Conservation (phyloP, 202 grass and related monocot species). For the Schoenoplectus tabernaemontani region DNA sequence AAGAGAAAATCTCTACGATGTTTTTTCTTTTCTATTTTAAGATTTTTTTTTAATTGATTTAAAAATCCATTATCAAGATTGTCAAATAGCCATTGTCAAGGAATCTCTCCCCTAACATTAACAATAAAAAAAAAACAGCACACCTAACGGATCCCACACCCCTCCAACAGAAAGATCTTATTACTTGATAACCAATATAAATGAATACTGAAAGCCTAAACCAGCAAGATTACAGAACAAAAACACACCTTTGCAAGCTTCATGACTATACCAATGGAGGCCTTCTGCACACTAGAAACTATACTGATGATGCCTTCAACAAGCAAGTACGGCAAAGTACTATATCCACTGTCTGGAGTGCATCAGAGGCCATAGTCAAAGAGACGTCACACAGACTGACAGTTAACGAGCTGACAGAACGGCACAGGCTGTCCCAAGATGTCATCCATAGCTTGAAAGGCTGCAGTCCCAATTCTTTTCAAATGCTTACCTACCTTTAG, state of each 20-base stretch:
- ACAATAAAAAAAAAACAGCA: neutral
- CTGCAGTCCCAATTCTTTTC: constrained; percentile 72
- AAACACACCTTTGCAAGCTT: constrained; percentile 77
- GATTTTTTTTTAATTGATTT: no score
- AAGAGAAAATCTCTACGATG: no score
- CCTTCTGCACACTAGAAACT: constrained; percentile 88
- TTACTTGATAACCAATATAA: neutral
- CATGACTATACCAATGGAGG: constrained; percentile 86
- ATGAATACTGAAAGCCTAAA: neutral
- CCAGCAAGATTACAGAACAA: neutral
- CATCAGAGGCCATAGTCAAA: constrained; percentile 67
- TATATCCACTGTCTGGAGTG: constrained; percentile 78
- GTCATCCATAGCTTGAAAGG: constrained; percentile 95
- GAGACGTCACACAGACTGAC: constrained; percentile 72
- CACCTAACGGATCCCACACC: neutral
- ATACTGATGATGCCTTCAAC: constrained; percentile 94
- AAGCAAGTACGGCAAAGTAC: constrained; percentile 85
- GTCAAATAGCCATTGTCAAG: no score
- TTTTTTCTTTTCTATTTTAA: no score
- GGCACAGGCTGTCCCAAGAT: constrained; percentile 94
- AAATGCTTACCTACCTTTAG: constrained; percentile 78
- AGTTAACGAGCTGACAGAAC: constrained; percentile 77
- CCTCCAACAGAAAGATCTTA: neutral
- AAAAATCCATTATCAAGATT: no score
- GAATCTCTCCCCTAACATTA: no score